Conservation (phyloP, 768 basidiomycete genomes). For the Amanita fuliginea region DNA sequence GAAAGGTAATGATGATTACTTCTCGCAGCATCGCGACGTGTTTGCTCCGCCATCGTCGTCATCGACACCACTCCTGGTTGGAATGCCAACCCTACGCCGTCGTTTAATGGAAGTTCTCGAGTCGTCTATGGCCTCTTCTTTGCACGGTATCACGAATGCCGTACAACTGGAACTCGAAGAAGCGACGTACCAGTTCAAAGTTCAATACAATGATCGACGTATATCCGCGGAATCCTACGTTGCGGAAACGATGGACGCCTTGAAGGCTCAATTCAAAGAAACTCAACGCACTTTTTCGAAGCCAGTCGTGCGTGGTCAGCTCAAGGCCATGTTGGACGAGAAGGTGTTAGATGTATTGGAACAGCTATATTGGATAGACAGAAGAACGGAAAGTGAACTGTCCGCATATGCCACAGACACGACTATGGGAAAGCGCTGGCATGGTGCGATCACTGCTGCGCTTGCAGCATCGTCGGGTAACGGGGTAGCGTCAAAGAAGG, state of each 20-base stretch:
- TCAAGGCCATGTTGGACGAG: constrained; percentile 91
- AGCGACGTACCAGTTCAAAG: constrained; percentile 97
- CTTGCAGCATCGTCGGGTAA: not conserved
- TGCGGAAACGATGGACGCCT: constrained; percentile 89
- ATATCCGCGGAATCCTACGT: constrained; percentile 96
- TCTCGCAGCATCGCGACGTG: constrained; percentile 46
- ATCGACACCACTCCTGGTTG: constrained; percentile 59
- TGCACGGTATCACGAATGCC: constrained; percentile 94
- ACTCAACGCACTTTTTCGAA: constrained; percentile 80
- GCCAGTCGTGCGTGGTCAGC: constrained; percentile 76
- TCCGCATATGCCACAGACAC: constrained; percentile 4
- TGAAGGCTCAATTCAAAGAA: constrained; percentile 85
- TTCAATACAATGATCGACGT: constrained; percentile 92
- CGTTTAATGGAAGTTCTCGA: constrained; percentile 96
- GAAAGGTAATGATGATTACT: constrained; percentile 58
- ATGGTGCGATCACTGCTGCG: not conserved
- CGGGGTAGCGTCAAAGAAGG: not conserved
- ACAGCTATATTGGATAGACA: constrained; percentile 94
- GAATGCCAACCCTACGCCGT: constrained; percentile 81
- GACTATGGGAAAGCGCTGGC: constrained; percentile 2
- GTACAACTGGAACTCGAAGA: constrained; percentile 97
- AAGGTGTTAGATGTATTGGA: constrained; percentile 97
- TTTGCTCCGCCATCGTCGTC: constrained; percentile 43
- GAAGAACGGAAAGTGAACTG: constrained; percentile 34
- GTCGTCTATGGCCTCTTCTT: constrained; percentile 91